Base-by-base conservation (phyloP, 1,139 yeast genomes). In the Yamadazyma mexicana region DNA sequence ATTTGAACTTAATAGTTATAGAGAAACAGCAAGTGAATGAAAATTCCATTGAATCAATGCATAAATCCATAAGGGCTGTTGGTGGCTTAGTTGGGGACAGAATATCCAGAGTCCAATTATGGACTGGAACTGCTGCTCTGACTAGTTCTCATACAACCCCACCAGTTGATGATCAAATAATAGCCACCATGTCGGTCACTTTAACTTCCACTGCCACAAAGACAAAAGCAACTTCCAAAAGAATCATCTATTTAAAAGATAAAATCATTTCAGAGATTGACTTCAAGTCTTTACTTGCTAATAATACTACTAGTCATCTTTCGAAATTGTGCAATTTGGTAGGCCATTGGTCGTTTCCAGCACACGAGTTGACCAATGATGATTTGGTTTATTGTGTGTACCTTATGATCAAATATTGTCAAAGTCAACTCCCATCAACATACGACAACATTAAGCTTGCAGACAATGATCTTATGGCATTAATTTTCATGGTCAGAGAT, bases 401-500 rank as follows among this genome's bases (percentile, higher is more conserved):
- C 45, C 41, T 76, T 34, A 82, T 87, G 56, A 61, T 86, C 40
- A 62, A 66, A 43, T 71, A 70, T 48, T 75, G 78, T 4, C 66
- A 77, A 40, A 47, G 60, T 26, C 63, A 69, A 42, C 51, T 74
- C 11, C 38, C 47, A n/a, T 48, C 47, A 5, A 18, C 16, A 3
- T 39, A 34, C 16, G 53, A 51, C 16, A 9, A 55, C 55, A 42
- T 59, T 22, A 47, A 57, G 2, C 40, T 66, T 12, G 64, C 69
- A 25, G 26, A 38, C 17, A 74, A 75, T 50, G 73, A 71, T 43
- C 62, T 85, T 18, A 59, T 80, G 36, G 75, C 75, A n/a, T 72
- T 87, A 48, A 64, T 85, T 22, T 77, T 79, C 48, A 73, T 78
- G 55, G 75, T 83, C 5, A 76, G 95, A 47, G 86, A 86, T 52